Conservation (phyloP, 257 asterid genomes). For the Echium plantagineum region DNA sequence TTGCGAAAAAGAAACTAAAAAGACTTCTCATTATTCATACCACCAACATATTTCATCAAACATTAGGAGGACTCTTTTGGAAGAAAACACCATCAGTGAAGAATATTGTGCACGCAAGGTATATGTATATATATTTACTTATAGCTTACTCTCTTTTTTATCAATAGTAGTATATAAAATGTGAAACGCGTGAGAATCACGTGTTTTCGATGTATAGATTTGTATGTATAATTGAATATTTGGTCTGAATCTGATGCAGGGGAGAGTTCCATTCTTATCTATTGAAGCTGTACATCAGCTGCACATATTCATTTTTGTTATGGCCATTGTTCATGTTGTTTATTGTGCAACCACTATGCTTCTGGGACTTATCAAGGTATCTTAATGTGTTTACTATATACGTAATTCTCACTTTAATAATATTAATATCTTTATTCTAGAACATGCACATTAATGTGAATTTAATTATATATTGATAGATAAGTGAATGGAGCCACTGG, state of each 20-base stretch:
- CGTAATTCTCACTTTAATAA: neutral
- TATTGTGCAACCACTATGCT: conserved; percentile 64
- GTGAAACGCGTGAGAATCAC: no score
- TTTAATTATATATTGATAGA: conserved; percentile 20
- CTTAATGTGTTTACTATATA: no score
- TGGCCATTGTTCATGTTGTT: conserved; percentile 70
- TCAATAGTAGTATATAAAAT: no score
- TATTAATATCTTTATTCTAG: neutral
- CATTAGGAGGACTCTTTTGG: conserved; percentile 33
- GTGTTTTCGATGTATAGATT: no score
- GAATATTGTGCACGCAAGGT: conserved; percentile 35
- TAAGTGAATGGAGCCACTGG: conserved; percentile 70
- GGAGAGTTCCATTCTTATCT: conserved; percentile 50
- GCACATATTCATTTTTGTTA: conserved; percentile 76
- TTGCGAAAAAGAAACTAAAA: conserved; percentile 26
- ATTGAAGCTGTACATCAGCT: conserved; percentile 80
- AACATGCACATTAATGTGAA: neutral
- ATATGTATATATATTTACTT: neutral
- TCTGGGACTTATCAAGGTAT: conserved; percentile 62
- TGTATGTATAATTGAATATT: neutral
- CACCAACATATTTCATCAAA: neutral
- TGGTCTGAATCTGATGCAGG: conserved; percentile 24
- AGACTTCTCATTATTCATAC: conserved; percentile 7
- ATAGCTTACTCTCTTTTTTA: no score
- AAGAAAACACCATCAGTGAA: conserved; percentile 13